Evolutionary conservation across 2,329 filamentous ascomycete genomes (phyloP), one percentile per base, ranked within the genome.

Genomic region (Ceratocystis smalleyi): DNA sequence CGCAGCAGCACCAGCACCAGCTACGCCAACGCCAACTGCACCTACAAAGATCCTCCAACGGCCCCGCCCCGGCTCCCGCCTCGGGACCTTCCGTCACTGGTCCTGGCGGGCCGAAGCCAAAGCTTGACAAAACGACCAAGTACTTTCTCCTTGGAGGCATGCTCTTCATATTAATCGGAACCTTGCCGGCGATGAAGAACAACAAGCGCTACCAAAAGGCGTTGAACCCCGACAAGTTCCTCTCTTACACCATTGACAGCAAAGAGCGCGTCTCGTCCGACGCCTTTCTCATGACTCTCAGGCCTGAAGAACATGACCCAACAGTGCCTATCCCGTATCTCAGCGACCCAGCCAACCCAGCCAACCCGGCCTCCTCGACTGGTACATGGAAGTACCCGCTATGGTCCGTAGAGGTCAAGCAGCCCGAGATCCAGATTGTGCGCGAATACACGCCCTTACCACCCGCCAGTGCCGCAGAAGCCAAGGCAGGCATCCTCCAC

Each of bases 391-490:
- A 68, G 10, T 68, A 82, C 64, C 87, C 88, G 3, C 79, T 95
- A 51, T 95, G 90, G 87, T 91, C 87, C 68, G 86, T 97, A 43
- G 88, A 96, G 76, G 84, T 96, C 71, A 96, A 95, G 76, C 94
- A 97, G 75, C 94, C 94, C 1, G 86, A 96, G 73, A 76, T 97
- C 65, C 91, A 96, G 75, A 95, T 99, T 69, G 89, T 89, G 54
- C 78, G 94, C 67, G 85, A 90, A 65, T 99, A 99, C 74, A 97
- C 94, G 3, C 91, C 92, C 0, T 77, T 99, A 0, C 92, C 90
- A 0, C 80, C 83, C 0, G 30, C 69, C 0, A 62, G 67, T 0
- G 69, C 62, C 3, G 69, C 71, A 15, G 70, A 73, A 1, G 70
- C 69, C 1, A 69, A 72, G n/a, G 70, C 71, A 43, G 75, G 78